Base-by-base conservation (phyloP, 75 land plant genomes). In the Ceratopteris richardii region DNA sequence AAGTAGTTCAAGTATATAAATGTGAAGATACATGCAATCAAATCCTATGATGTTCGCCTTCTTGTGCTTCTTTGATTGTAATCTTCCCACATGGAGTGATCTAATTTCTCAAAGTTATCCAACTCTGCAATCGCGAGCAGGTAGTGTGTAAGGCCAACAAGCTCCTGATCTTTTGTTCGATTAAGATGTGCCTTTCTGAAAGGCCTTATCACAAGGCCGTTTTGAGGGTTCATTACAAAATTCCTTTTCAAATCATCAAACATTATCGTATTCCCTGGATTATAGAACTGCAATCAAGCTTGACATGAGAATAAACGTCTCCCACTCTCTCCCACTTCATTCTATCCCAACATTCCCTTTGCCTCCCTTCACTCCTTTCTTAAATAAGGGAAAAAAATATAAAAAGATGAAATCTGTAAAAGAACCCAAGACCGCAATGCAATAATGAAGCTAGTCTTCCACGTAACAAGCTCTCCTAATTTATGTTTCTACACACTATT, bases 181-280 rank as follows among this genome's bases (percentile, higher is more conserved):
- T 81, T 89, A 19, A 76, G 33, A 72, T 93, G 98, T 18, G 98
- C 98, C 48, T 89, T 93, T 59, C 76, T 77, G 64, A 88, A 93
- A 51, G 98, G 98, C 61, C 60, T 88, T 54, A 93, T 89, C 3
- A 73, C 72, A 60, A 93, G 79, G 12, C 98, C 98, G 70, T 93
- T 93, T 62, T 79, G 98, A 21, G 98, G 98, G 55, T 93, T 93
- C 96, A 93, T 89, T 66, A 89, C 98, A 75, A 89, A 93, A 62
- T 93, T 93, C 43, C 98, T 71, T 66, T 77, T 75, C 24, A 93
- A 72, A 66, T 93, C 98, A 72, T 93, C 98, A 74, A 93, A 88
- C 98, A 93, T 93, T 14, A 93, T 85, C 0, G 96, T 88, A 62
- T 93, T 93, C 21, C 70, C 79, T 41, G 82, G 62, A 67, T 67